These are phyloP conservation scores for Lantana camara DNA, from an alignment of 257 asterid genomes.

Conservation along the genomic window DNA sequence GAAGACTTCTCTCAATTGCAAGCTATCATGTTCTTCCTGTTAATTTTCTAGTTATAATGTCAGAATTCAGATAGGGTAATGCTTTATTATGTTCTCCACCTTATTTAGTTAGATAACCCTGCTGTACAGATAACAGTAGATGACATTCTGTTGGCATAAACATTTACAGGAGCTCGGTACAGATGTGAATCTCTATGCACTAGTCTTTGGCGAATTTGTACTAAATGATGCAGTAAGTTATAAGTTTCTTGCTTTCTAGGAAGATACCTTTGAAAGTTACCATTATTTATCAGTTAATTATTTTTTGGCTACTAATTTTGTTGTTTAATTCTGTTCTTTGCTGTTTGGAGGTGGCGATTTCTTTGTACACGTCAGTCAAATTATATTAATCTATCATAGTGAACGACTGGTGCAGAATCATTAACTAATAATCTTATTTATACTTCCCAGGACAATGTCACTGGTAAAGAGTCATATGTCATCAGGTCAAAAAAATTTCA, in stretches of 20 bases:
- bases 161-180: slow-evolving; percentile 88
- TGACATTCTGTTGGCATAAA: slow-evolving; percentile 30
- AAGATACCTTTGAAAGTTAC: slow-evolving; percentile 8
- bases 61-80: slow-evolving; percentile 10
- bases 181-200: slow-evolving; percentile 89
- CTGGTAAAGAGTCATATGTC: slow-evolving; percentile 85
- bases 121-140: slow-evolving; percentile 14
- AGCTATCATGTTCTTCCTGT: slow-evolving; percentile 1
- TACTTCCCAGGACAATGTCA: slow-evolving; percentile 82
- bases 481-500: slow-evolving; percentile 74
- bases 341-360: slow-evolving; percentile 93
- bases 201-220: slow-evolving; percentile 99
- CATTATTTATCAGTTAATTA: slow-evolving; percentile 6
- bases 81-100: slow-evolving; percentile 6
- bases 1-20: no score
- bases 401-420: slow-evolving; percentile 26
- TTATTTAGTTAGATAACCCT: slow-evolving; percentile 3
- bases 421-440: slow-evolving; percentile 24
- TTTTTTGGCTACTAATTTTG: slow-evolving; percentile 37
- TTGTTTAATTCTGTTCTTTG: slow-evolving; percentile 33
- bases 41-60: slow-evolving; percentile 2
- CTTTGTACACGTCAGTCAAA: slow-evolving; percentile 85
- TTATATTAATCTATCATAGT: slow-evolving; percentile 23
- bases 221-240: slow-evolving; percentile 94
- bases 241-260: slow-evolving; percentile 29